Evolutionary conservation across 1,284 basidiomycete genomes (phyloP), one percentile per base, ranked within the genome.

Genomic region (Trametes pubescens): DNA sequence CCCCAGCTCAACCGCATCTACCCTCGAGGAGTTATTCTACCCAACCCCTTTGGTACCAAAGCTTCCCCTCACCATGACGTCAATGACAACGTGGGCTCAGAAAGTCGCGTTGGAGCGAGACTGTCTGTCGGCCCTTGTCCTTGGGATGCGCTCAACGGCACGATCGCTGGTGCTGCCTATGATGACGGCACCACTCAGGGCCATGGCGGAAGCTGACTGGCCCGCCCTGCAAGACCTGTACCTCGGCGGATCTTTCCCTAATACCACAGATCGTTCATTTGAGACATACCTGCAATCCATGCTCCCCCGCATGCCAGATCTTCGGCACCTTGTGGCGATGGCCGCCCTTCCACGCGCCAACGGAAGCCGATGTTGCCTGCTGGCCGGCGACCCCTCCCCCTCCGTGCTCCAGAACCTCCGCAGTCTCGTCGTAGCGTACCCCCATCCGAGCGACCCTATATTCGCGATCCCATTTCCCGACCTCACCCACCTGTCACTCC

Each of bases 401-500:
- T 2, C 2, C 18, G 29, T 10, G 29, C 32, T 51, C 2, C 26
- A 21, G 18, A n/a, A 26, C 38, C 52, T 54, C 3, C 22, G 26
- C 6, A 26, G 14, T 2, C 37, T 43, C 7, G 16, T 14, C 11
- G 16, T 54, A 4, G 38, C 52, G 11, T 43, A 54, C n/a, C 52
- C 52, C 8, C 37, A 54, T n/a, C 52, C 52, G 7, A 1, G 43
- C 21, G 37, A 40, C 37, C n/a, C 35, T 16, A 21, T 53, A n/a
- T 60, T 64, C 54, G 29, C 40, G 9, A 18, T 40, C 14, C 13
- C 47, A 11, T n/a, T n/a, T 13, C 22, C 58, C 14, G 10, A n/a
- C 6, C 40, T 59, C 0, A 56, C 40, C 11, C 38, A 56, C 14
- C 43, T 64, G 16, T 59, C 62, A 2, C 38, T 64, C 18, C 54